These are phyloP conservation scores for Emmonsiellopsis sp. DNA, from an alignment of 2,329 filamentous ascomycete species.

Conservation along the genomic window DNA sequence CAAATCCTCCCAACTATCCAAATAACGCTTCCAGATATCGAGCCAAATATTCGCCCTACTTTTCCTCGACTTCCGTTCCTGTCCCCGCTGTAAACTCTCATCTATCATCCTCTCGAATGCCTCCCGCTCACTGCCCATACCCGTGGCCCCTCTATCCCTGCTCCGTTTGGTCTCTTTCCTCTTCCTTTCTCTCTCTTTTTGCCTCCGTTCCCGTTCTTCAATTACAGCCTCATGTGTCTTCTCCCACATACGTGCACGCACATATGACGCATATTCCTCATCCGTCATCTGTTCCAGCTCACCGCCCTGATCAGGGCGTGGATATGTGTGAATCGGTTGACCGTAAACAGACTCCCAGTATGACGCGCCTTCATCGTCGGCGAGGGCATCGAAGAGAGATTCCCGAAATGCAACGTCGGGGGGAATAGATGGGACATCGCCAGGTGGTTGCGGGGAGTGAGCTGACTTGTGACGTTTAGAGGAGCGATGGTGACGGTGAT, in stretches of 20 bases:
- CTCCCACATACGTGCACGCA: slow-evolving; percentile 90
- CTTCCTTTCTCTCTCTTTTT: slow-evolving; percentile 43
- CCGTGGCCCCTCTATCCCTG: slow-evolving; percentile 19
- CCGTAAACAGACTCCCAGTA: slow-evolving; percentile 98
- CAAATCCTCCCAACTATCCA: slow-evolving; percentile 52
- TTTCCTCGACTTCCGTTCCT: slow-evolving; percentile 50
- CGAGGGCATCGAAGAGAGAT: slow-evolving; percentile 92
- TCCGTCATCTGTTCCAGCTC: slow-evolving; percentile 78
- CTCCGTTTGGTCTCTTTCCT: slow-evolving; percentile 32
- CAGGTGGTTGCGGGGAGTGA: slow-evolving; percentile 2
- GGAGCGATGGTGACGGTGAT: slow-evolving; percentile 15
- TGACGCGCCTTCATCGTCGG: slow-evolving; percentile 87
- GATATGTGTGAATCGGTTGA: slow-evolving; percentile 80
- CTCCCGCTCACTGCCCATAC: slow-evolving; percentile 21
- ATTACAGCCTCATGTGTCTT: slow-evolving; percentile 77
- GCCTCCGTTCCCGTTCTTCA: slow-evolving; percentile 60
- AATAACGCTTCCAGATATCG: slow-evolving; percentile 58
- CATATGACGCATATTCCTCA: slow-evolving; percentile 81
- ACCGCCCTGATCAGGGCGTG: slow-evolving; percentile 43
- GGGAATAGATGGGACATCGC: slow-evolving; percentile 37
- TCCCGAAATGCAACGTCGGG: slow-evolving; percentile 76
- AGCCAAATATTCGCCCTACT: slow-evolving; percentile 37
- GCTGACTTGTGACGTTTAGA: slow-evolving; percentile 20
- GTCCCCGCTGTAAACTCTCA: slow-evolving; percentile 56
- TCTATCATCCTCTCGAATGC: slow-evolving; percentile 58